A percentile compares a stretch with the other conserved stretches of the same genome.
Conservation (phyloP, 495 filamentous ascomycete species). For the Hypomontagnella monticulosa region DNA sequence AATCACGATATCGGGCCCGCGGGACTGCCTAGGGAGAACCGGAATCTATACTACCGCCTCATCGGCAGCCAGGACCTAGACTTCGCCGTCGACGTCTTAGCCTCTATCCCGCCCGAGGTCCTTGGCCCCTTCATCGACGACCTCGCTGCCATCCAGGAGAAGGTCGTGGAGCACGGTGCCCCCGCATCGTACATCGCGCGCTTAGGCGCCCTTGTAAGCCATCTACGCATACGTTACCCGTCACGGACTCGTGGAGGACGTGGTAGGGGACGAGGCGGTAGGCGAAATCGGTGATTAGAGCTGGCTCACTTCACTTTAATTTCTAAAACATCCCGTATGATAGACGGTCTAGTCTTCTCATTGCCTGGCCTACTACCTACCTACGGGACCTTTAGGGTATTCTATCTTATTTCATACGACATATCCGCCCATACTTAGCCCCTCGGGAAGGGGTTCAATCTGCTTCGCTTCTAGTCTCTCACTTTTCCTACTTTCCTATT, state of each 20-base stretch:
- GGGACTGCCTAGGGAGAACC: slow-evolving; percentile 30
- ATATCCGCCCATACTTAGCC: not conserved
- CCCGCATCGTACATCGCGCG: slow-evolving; percentile 26
- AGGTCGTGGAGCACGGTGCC: slow-evolving; percentile 16
- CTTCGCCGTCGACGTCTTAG: slow-evolving; percentile 52
- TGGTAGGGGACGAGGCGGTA: slow-evolving; percentile 12
- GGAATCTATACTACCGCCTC: slow-evolving; percentile 53
- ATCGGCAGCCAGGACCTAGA: slow-evolving; percentile 49
- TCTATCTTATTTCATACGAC: not conserved
- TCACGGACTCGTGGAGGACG: slow-evolving; percentile 20
- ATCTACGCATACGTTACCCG: slow-evolving; percentile 10
- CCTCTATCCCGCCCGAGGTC: slow-evolving; percentile 46
- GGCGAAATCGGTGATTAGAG: not conserved
- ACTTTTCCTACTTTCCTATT: not conserved
- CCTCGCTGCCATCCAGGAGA: slow-evolving; percentile 25
- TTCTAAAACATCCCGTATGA: not conserved
- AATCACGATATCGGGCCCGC: slow-evolving; percentile 44
- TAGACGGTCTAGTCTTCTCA: not conserved
- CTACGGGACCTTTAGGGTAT: not conserved
- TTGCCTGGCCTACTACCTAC: not conserved
- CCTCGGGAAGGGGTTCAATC: not conserved
- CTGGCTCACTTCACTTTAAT: slow-evolving; percentile 1
- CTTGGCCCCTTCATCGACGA: slow-evolving; percentile 36
- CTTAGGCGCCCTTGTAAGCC: slow-evolving; percentile 23
- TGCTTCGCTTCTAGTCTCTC: slow-evolving; percentile 24